Base-by-base conservation (phyloP, 345 rosid species). In the Physaria fendleri region DNA sequence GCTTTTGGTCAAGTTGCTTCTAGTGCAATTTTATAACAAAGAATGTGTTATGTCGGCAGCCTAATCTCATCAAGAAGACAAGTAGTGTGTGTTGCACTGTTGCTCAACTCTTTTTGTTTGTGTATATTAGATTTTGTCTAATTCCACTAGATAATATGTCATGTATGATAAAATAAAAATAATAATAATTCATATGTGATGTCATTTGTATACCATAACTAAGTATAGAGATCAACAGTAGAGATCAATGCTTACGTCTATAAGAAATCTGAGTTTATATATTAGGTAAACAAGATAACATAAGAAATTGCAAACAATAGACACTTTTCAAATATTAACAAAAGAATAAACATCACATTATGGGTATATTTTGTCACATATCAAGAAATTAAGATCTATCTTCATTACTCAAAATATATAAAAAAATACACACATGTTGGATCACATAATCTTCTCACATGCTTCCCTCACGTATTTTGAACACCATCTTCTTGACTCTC, bases 361-460 rank as follows among this genome's bases (percentile, higher is more conserved):
- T 68, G 66, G 61, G 66, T 46, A 34, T 1, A 8, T 52, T 68
- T 68, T 59, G 66, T 52, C 61, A 59, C 3, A 54, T 5, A 58
- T 65, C 72, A 67, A 59, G 22, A 41, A 59, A n/a, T n/a, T n/a
- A n/a, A 42, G 66, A 24, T 60, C 40, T 55, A 50, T 59, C 54
- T 14, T 2, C 1, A 44, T n/a, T n/a, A n/a, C n/a, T n/a, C n/a
- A n/a, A n/a, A n/a, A n/a, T n/a, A n/a, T n/a, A 7, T 44, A 17
- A 6, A 30, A 5, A 18, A 25, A 39, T 14, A 30, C 38, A 60
- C 41, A 44, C 41, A 60, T 17, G 35, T 60, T 44, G 62, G 48
- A 21, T 68, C 67, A 60, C 73, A 60, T 68, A 56, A 34, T 59
- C 55, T 53, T 58, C 53, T 50, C 72, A 67, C 66, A 68, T 68